A percentile compares a stretch with the other conserved stretches of the same genome.
These are phyloP conservation scores for Clarireedia hainanense DNA, from an alignment of 2,329 filamentous ascomycete species.

Conservation along the genomic window DNA sequence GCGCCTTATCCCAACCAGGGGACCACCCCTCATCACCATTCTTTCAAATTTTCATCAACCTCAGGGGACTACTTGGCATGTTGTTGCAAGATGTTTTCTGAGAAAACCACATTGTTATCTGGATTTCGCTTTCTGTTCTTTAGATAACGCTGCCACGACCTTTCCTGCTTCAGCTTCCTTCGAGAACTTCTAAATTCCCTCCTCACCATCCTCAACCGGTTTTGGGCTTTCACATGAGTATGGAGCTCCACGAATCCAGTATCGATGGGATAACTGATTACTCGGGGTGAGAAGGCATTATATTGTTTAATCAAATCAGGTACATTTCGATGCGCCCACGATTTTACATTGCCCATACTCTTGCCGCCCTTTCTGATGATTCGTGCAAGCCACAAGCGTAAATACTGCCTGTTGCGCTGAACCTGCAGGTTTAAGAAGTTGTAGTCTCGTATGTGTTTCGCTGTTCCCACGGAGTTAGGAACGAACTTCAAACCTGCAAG, in stretches of 20 bases:
- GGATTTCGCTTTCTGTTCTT: no score
- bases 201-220: neutral
- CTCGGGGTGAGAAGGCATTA: neutral
- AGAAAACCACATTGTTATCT: no score
- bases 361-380: neutral
- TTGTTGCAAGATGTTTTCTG: no score
- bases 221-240: neutral
- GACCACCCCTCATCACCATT: no score
- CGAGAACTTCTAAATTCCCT: neutral
- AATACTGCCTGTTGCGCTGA: neutral
- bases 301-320: neutral
- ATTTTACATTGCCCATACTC: neutral
- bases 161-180: no score
- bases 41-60: no score
- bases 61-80: no score
- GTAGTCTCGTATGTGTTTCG: slow-evolving; percentile 10
- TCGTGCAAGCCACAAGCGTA: slow-evolving; percentile 2
- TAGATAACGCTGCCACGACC: no score
- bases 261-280: neutral
- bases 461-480: neutral
- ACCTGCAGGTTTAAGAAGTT: neutral
- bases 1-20: no score
- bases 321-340: neutral
- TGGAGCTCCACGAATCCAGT: neutral
- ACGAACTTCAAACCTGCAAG: no score